Percentiles rank a stretch among this genome's conserved stretches.
phyloP scores from a whole-genome alignment of 2,329 filamentous ascomycete genomes.

The Dactylellina parvicollis region DNA sequence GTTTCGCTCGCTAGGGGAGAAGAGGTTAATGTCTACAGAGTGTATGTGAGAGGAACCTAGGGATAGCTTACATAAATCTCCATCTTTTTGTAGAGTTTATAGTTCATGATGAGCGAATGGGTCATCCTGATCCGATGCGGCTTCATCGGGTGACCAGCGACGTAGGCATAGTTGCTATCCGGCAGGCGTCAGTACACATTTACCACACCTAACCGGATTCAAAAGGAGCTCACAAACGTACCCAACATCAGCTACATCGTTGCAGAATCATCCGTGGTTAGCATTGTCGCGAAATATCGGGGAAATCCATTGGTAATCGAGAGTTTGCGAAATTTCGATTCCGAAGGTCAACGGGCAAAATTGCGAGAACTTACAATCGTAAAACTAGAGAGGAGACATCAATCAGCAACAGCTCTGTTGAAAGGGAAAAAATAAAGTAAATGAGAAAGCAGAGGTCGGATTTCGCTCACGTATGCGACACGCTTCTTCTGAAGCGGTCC shows the following conservation, averaged over 20 bases:
- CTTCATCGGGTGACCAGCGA: constrained; percentile 70
- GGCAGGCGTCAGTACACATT: constrained; percentile 51
- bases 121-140: constrained; percentile 74
- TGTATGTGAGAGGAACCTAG: background rate
- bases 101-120: constrained; percentile 75
- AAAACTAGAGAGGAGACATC: constrained; percentile 55
- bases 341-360: constrained; percentile 17
- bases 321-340: constrained; percentile 1
- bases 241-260: constrained; percentile 57
- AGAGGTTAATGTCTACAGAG: constrained; percentile 4
- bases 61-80: constrained; percentile 71
- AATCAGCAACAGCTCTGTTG: constrained; percentile 16
- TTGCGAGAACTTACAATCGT: constrained; percentile 57
- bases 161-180: constrained; percentile 69
- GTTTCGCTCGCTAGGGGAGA: constrained; percentile 65
- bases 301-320: background rate
- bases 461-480: constrained; percentile 57
- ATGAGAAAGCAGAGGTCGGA: background rate
- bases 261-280: constrained; percentile 31
- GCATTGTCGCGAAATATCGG: constrained; percentile 14
- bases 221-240: constrained; percentile 43
- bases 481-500: constrained; percentile 56
- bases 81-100: constrained; percentile 77
- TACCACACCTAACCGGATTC: background rate
- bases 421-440: constrained; percentile 5